These are phyloP conservation scores for Colletotrichum sp. DNA, from an alignment of 2,329 filamentous ascomycete species.

Conservation along the genomic window DNA sequence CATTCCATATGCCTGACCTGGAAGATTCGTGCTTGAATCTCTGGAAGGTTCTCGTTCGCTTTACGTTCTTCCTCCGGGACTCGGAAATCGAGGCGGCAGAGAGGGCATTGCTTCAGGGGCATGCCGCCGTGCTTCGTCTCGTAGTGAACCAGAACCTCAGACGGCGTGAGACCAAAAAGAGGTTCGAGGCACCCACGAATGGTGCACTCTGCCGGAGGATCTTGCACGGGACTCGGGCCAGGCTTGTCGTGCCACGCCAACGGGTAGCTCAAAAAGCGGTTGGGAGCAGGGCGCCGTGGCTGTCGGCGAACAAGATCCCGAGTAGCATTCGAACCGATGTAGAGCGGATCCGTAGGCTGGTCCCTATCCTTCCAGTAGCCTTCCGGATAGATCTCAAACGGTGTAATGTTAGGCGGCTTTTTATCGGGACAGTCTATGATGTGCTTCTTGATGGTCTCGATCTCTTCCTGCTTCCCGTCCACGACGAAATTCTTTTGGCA, in stretches of 20 bases:
- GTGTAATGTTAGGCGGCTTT: not conserved
- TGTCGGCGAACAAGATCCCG: not conserved
- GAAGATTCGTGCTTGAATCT: not conserved
- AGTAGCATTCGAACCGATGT: not conserved
- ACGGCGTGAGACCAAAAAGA: slow-evolving; percentile 15
- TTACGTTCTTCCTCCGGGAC: not conserved
- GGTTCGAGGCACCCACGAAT: slow-evolving; percentile 3
- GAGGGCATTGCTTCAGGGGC: slow-evolving; percentile 7
- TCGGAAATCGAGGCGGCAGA: slow-evolving; percentile 17
- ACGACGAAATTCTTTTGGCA: slow-evolving; percentile 11
- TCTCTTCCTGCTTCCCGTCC: not conserved
- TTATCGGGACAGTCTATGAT: not conserved
- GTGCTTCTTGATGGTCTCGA: not conserved
- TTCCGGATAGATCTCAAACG: slow-evolving; percentile 19
- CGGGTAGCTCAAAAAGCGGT: not conserved
- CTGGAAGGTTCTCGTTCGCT: not conserved
- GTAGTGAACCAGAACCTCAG: slow-evolving; percentile 17
- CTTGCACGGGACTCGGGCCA: not conserved
- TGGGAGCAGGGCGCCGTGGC: not conserved
- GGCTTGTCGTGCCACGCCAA: slow-evolving; percentile 17
- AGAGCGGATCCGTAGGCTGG: slow-evolving; percentile 9
- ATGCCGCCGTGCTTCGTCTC: slow-evolving; percentile 11
- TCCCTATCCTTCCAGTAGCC: not conserved
- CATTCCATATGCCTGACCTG: slow-evolving; percentile 23
- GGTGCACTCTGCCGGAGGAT: slow-evolving; percentile 16